These are phyloP conservation scores for Simplicillium sp. DNA, from an alignment of 2,329 filamentous ascomycete genomes.

Conservation along the genomic window DNA sequence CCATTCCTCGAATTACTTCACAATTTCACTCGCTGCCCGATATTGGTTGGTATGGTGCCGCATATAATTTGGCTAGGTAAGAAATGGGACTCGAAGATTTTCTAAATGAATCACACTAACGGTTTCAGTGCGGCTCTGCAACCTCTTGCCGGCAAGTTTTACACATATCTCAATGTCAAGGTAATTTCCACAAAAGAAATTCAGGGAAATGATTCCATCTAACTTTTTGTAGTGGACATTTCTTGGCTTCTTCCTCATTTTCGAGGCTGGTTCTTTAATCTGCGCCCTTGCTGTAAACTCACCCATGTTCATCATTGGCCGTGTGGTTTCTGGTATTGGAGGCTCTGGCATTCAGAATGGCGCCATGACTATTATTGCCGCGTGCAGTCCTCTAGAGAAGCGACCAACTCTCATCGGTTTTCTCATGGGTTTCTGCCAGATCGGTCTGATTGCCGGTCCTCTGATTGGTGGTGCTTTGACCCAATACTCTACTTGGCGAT, in stretches of 20 bases:
- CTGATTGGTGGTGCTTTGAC: slow-evolving; percentile 34
- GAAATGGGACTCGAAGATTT: slow-evolving; percentile 1
- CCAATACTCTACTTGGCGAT: slow-evolving; percentile 28
- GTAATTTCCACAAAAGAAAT: slow-evolving; percentile 7
- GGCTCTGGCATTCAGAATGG: slow-evolving; percentile 31
- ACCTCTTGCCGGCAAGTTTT: slow-evolving; percentile 42
- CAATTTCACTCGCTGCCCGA: slow-evolving; percentile 40
- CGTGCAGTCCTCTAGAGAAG: slow-evolving; percentile 16
- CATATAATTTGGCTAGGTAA: slow-evolving; percentile 36
- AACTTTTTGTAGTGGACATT: slow-evolving; percentile 14
- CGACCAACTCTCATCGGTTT: slow-evolving; percentile 18
- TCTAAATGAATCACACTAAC: slow-evolving; percentile 6
- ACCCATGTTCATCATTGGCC: slow-evolving; percentile 37
- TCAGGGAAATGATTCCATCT: neutral
- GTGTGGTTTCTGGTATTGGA: slow-evolving; percentile 38
- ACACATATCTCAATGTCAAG: slow-evolving; percentile 28
- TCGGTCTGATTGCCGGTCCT: slow-evolving; percentile 37
- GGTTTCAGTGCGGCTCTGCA: slow-evolving; percentile 34
- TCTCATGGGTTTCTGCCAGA: slow-evolving; percentile 22
- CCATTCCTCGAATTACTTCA: slow-evolving; percentile 39
- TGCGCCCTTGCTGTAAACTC: slow-evolving; percentile 35
- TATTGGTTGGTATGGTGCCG: slow-evolving; percentile 46
- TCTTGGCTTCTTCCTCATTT: slow-evolving; percentile 18
- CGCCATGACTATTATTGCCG: slow-evolving; percentile 21
- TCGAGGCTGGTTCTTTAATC: slow-evolving; percentile 32